Evolutionary conservation across 1,139 yeast genomes (phyloP), one percentile per base, ranked within the genome.

Genomic region (Saccharomyces hybrid): DNA sequence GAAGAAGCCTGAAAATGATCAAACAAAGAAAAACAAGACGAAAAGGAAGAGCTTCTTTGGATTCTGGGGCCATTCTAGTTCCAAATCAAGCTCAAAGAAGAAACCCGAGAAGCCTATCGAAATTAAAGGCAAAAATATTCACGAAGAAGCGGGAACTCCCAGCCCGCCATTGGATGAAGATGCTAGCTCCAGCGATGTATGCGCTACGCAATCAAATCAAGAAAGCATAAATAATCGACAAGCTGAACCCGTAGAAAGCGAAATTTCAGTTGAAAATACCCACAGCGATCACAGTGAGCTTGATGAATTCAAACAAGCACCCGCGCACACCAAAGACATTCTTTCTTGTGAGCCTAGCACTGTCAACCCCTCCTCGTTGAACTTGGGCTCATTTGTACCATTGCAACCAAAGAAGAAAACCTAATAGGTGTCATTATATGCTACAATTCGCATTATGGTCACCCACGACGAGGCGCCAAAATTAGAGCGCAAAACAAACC

Each of bases 311-410:
- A 19, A 19, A 19, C 23, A 19, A 26, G 42, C 48, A 5, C 5
- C 52, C 6, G 16, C 6, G 6, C 42, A 38, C 23, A 11, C 23
- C 42, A 38, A 11, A 2, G 23, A 38, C 2, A 8, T 14, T 14
- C 25, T 16, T 38, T 38, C 42, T 11, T 3, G 42, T 8, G 42
- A 38, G 42, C 42, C 25, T 11, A 16, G 42, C 7, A n/a, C 28
- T 25, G 28, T 9, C 23, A 32, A 16, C 16, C 6, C 9, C 23
- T 16, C 29, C 16, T 19, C 51, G 14, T 25, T 55, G 48, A 52
- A 51, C 31, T 54, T 58, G 58, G 53, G 55, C 38, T 57, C 68
- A n/a, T 66, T 66, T 51, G 52, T 62, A 5, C 69, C 68, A 28
- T 55, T 66, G 50, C 61, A 62, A 47, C 69, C 69, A 3, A 60